A percentile compares a stretch with the other conserved stretches of the same genome.
Conservation (phyloP, 2,329 filamentous ascomycete species). For the Aspergillus texensis region DNA sequence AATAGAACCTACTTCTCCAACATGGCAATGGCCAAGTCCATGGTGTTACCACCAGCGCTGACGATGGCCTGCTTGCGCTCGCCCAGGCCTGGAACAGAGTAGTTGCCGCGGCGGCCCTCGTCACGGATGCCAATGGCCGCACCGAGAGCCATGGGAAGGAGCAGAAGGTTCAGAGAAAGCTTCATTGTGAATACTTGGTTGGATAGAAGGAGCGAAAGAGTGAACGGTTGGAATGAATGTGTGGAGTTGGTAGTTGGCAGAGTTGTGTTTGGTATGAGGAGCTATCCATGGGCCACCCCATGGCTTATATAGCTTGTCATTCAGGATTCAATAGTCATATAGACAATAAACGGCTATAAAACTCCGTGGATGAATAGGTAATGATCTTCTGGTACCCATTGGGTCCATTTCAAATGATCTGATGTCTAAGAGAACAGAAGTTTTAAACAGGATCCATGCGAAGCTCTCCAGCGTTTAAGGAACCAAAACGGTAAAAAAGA, state of each 20-base stretch:
- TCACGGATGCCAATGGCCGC: constrained; percentile 7
- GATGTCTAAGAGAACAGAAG: background rate
- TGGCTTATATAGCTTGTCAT: background rate
- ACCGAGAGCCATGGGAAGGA: constrained; percentile 12
- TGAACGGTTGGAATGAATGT: background rate
- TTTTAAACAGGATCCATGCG: background rate
- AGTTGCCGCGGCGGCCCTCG: constrained; percentile 15
- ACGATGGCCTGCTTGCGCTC: constrained; percentile 19
- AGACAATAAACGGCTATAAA: background rate
- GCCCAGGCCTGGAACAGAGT: constrained; percentile 17
- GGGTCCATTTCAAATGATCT: constrained; percentile 3
- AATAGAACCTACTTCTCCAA: constrained; percentile 17
- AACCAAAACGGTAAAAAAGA: background rate
- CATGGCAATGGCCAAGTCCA: constrained; percentile 25
- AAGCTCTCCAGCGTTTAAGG: background rate
- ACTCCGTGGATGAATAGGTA: constrained; percentile 7
- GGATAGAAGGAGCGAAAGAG: background rate
- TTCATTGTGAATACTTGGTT: background rate
- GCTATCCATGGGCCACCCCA: background rate
- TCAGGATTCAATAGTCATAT: background rate
- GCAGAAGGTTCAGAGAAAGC: constrained; percentile 9
- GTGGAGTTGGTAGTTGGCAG: constrained; percentile 1
- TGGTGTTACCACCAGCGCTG: constrained; percentile 22
- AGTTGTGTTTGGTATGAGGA: background rate
- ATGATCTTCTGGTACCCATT: constrained; percentile 2